These are phyloP conservation scores for Penicillium waksmanii DNA, from an alignment of 495 filamentous ascomycete species.

Conservation along the genomic window DNA sequence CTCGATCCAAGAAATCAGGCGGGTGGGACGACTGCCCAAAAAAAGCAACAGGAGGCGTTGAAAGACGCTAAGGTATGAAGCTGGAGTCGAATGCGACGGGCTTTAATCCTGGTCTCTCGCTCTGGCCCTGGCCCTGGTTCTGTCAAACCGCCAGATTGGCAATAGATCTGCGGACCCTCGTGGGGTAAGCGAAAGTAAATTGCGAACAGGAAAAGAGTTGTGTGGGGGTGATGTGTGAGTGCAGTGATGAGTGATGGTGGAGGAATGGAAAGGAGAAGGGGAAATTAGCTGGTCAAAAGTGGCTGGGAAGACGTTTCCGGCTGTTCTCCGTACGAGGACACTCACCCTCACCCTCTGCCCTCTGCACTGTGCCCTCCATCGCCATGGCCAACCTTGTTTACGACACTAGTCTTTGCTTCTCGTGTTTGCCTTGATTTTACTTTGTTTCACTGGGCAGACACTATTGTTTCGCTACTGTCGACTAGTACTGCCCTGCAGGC, in stretches of 20 bases:
- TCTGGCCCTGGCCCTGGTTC: background rate
- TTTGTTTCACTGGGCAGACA: background rate
- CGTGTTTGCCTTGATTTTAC: conserved; percentile 5
- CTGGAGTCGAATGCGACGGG: conserved; percentile 18
- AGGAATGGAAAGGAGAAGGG: conserved; percentile 1
- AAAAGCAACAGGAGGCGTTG: conserved; percentile 13
- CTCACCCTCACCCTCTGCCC: too few relatives aligned
- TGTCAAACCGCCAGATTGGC: conserved; percentile 6
- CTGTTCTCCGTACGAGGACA: too few relatives aligned
- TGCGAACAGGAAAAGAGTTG: background rate
- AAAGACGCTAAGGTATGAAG: conserved; percentile 18
- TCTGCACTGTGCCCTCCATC: too few relatives aligned
- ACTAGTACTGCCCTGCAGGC: background rate
- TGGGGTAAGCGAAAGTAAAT: background rate
- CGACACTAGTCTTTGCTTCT: background rate
- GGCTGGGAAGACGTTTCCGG: conserved; percentile 18
- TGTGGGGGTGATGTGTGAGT: background rate
- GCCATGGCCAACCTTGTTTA: too few relatives aligned
- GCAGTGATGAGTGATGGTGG: background rate
- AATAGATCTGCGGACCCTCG: conserved; percentile 4
- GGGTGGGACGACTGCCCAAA: conserved; percentile 5
- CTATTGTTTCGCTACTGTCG: conserved; percentile 7
- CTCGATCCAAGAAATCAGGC: conserved; percentile 3
- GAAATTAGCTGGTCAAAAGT: background rate
- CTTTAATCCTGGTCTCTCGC: background rate